phyloP scores from a whole-genome alignment of 345 rosid species.

The rapeseed (Brassica napus) region Da-Ae NC_063440.1:26670501-26671000 shows the following conservation, averaged over 20 bases:
- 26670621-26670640: constrained; percentile 35
- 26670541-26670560: constrained; percentile 14
- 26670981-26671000: no score
- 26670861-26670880: no score
- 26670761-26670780: neutral
- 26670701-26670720: constrained; percentile 4
- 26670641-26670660: constrained; percentile 25
- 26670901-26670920: no score
- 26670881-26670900: no score
- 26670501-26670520: constrained; percentile 9
- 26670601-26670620: constrained; percentile 9
- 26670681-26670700: neutral
- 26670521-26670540: neutral
- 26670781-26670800: neutral
- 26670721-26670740: neutral
- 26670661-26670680: constrained; percentile 32
- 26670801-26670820: neutral
- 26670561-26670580: constrained; percentile 4
- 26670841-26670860: no score
- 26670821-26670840: neutral
- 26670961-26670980: no score
- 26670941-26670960: no score
- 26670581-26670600: constrained; percentile 26
- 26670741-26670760: neutral
- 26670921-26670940: no score